Evolutionary conservation across 176 grass and related monocot genomes (phyloP).

Genomic region (Carex littledalei): DNA sequence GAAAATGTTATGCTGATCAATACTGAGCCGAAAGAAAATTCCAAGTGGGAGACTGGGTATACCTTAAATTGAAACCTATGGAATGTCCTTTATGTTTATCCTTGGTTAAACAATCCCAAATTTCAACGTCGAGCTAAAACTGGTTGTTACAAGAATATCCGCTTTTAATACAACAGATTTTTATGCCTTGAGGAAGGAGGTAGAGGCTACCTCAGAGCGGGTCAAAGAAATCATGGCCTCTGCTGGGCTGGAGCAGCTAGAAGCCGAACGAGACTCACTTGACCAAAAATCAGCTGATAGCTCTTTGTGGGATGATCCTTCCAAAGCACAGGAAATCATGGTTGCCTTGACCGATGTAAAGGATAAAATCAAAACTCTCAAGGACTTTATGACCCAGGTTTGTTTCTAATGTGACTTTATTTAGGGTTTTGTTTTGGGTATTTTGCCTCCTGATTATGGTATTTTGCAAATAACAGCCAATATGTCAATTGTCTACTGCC

Average conservation of each 20-base stretch:
- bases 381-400: slow-evolving; percentile 73
- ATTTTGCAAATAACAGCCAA: slow-evolving; percentile 1
- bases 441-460: neutral
- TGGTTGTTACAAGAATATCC: neutral
- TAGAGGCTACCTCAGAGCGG: slow-evolving; percentile 51
- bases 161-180: slow-evolving; percentile 42
- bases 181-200: slow-evolving; percentile 83
- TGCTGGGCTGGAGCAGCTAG: slow-evolving; percentile 51
- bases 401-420: neutral
- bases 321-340: slow-evolving; percentile 80
- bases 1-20: neutral
- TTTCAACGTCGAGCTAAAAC: neutral
- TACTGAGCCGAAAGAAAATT: neutral
- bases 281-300: slow-evolving; percentile 71
- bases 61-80: neutral
- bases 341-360: slow-evolving; percentile 82
- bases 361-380: slow-evolving; percentile 78
- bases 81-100: neutral
- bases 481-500: neutral
- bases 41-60: neutral
- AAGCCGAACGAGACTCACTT: slow-evolving; percentile 48
- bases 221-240: slow-evolving; percentile 64
- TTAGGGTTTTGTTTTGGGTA: neutral
- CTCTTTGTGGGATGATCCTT: slow-evolving; percentile 90
- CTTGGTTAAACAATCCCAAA: neutral